These are phyloP conservation scores for Podosphaera fusca DNA, from an alignment of 2,329 filamentous ascomycete genomes.

Conservation along the genomic window DNA sequence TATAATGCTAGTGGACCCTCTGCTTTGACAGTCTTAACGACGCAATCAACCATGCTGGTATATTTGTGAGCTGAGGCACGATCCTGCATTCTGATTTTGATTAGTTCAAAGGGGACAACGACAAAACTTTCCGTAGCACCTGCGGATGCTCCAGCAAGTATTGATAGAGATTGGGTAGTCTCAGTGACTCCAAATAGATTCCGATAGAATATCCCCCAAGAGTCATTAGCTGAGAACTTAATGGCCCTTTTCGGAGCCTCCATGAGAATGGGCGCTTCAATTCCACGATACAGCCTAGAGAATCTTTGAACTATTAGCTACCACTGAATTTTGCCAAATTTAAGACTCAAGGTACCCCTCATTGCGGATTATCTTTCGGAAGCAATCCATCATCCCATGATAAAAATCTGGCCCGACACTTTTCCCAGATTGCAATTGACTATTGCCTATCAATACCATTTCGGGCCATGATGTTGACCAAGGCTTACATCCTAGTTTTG, in stretches of 20 bases:
- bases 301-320: slow-evolving; percentile 26
- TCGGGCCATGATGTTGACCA: slow-evolving; percentile 3
- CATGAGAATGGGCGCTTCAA: slow-evolving; percentile 90
- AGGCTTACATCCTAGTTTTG: slow-evolving; percentile 78
- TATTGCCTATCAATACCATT: slow-evolving; percentile 17
- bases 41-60: slow-evolving; percentile 57
- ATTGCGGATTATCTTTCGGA: slow-evolving; percentile 85
- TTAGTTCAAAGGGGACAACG: slow-evolving; percentile 90
- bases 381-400: slow-evolving; percentile 95
- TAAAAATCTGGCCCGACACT: slow-evolving; percentile 60
- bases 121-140: slow-evolving; percentile 92
- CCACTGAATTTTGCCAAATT: background rate
- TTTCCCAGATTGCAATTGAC: slow-evolving; percentile 64
- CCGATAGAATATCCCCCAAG: slow-evolving; percentile 90
- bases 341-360: slow-evolving; percentile 44
- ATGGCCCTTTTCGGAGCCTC: slow-evolving; percentile 90
- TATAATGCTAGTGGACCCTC: slow-evolving; percentile 80
- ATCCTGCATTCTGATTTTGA: slow-evolving; percentile 97
- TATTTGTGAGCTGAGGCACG: slow-evolving; percentile 79
- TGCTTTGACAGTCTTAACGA: slow-evolving; percentile 57
- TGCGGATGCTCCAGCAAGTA: slow-evolving; percentile 82
- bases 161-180: slow-evolving; percentile 78
- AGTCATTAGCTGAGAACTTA: slow-evolving; percentile 97
- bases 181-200: slow-evolving; percentile 61
- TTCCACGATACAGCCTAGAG: slow-evolving; percentile 85